Base-by-base conservation (phyloP, 768 basidiomycete species). In the Amylocystis lapponica region DNA sequence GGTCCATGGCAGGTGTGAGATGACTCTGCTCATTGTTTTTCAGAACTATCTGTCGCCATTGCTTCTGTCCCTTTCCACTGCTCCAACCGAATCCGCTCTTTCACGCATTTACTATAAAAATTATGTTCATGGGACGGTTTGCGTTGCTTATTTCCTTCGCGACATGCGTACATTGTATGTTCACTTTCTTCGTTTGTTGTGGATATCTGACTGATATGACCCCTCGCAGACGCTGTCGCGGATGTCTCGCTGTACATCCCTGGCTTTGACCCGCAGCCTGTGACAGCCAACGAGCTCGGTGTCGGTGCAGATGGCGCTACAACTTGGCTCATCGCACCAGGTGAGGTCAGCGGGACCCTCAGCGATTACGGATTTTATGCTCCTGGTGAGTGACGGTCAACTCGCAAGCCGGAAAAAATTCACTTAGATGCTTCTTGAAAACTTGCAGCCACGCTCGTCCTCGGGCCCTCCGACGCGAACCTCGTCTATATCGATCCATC, bases 161-260 rank as follows among this genome's bases (percentile, higher is more conserved):
- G n/a, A n/a, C n/a, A n/a, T n/a, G n/a, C n/a, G n/a, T n/a, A n/a
- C n/a, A n/a, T n/a, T n/a, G n/a, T n/a, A n/a, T n/a, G n/a, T n/a
- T n/a, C n/a, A n/a, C n/a, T n/a, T n/a, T 6, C 9, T 43, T 36
- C 35, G 14, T 12, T 12, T 23, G 6, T 21, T 17, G 2, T 43
- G 45, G 17, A 20, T 20, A 4, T 17, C 35, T 14, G n/a, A n/a
- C n/a, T n/a, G n/a, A n/a, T n/a, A n/a, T n/a, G n/a, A n/a, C n/a
- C n/a, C n/a, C n/a, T 37, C 27, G 14, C 43, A 63, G 63, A 45
- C 39, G 59, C 53, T 11, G 43, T 42, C 17, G 65, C 63, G 4
- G 55, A 64, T 43, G 66, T 63, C 0, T 69, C 74, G n/a, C 53
- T 74, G 29, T 71, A 63, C 45, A 61, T 76, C 41, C 73, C 71